A percentile compares a stretch with the other conserved stretches of the same genome.
These are phyloP conservation scores for Abortiporus biennis DNA, from an alignment of 1,284 basidiomycete species.

Conservation along the genomic window DNA sequence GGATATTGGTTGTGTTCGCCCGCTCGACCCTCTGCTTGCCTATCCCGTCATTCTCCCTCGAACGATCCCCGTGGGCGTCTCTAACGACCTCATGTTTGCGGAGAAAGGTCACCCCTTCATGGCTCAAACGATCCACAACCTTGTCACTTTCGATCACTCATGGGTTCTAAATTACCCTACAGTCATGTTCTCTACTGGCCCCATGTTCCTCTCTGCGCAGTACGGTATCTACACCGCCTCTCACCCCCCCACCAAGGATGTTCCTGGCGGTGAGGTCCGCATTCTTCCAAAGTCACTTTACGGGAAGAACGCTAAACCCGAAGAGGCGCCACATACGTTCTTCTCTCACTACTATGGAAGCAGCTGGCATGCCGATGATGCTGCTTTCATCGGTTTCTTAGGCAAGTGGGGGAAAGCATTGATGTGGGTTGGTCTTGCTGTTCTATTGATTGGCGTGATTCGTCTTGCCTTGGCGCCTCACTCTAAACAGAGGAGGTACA, in stretches of 20 bases:
- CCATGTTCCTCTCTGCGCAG: slow-evolving; percentile 89
- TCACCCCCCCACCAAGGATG: slow-evolving; percentile 51
- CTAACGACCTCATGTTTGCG: slow-evolving; percentile 96
- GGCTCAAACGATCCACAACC: slow-evolving; percentile 88
- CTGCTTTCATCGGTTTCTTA: slow-evolving; percentile 88
- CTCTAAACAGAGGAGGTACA: slow-evolving; percentile 48
- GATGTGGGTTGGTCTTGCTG: slow-evolving; percentile 74
- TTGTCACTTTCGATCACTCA: slow-evolving; percentile 89
- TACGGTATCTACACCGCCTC: slow-evolving; percentile 78
- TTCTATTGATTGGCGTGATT: slow-evolving; percentile 66
- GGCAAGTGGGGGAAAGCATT: slow-evolving; percentile 80
- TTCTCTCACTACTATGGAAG: slow-evolving; percentile 96
- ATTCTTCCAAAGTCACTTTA: slow-evolving; percentile 92
- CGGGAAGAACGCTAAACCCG: slow-evolving; percentile 89
- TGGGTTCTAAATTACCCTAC: slow-evolving; percentile 97
- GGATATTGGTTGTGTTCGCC: slow-evolving; percentile 92
- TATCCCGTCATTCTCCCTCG: slow-evolving; percentile 90
- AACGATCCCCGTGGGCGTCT: slow-evolving; percentile 95
- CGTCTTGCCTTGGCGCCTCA: slow-evolving; percentile 48
- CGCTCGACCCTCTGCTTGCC: slow-evolving; percentile 82
- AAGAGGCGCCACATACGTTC: slow-evolving; percentile 87
- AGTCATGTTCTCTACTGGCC: slow-evolving; percentile 98
- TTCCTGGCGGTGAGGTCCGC: slow-evolving; percentile 67
- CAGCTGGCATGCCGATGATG: slow-evolving; percentile 95
- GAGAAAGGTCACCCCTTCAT: slow-evolving; percentile 86